Percentiles rank a stretch among this genome's conserved stretches.
Evolutionary conservation across 352 stramenopile species (phyloP).

Genomic region (Sclerospora graminicola): DNA sequence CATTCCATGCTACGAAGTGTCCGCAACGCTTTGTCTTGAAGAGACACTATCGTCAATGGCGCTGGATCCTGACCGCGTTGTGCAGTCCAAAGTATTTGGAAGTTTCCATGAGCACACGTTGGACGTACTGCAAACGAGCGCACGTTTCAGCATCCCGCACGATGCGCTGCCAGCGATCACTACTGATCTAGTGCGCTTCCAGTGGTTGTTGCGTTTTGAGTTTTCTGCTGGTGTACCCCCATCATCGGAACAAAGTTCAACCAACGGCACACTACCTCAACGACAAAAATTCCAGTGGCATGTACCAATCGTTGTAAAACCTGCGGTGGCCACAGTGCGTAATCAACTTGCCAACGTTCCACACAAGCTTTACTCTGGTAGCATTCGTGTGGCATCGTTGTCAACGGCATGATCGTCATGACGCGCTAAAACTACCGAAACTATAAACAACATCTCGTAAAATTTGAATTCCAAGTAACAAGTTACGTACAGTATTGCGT

Average conservation of each 20-base stretch:
- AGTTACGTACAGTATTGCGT: too few species aligned
- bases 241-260: not conserved
- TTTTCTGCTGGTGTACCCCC: constrained; percentile 27
- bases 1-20: constrained; percentile 42
- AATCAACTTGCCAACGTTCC: constrained; percentile 40
- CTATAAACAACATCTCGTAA: constrained; percentile 4
- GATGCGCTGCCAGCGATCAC: constrained; percentile 45
- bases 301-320: constrained; percentile 37
- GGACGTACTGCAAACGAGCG: constrained; percentile 38
- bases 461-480: too few species aligned
- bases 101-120: constrained; percentile 37
- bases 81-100: constrained; percentile 40
- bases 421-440: not conserved
- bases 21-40: constrained; percentile 35
- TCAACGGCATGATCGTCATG: constrained; percentile 3
- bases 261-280: constrained; percentile 1
- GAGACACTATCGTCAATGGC: constrained; percentile 43
- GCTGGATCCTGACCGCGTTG: constrained; percentile 37
- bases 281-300: constrained; percentile 46
- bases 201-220: constrained; percentile 54
- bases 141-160: constrained; percentile 43
- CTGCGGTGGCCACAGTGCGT: constrained; percentile 17
- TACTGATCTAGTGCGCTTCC: constrained; percentile 50
- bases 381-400: constrained; percentile 20
- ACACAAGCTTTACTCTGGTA: constrained; percentile 43